These are phyloP conservation scores for Suillus sp. DNA, from an alignment of 768 basidiomycete genomes.

Conservation along the genomic window DNA sequence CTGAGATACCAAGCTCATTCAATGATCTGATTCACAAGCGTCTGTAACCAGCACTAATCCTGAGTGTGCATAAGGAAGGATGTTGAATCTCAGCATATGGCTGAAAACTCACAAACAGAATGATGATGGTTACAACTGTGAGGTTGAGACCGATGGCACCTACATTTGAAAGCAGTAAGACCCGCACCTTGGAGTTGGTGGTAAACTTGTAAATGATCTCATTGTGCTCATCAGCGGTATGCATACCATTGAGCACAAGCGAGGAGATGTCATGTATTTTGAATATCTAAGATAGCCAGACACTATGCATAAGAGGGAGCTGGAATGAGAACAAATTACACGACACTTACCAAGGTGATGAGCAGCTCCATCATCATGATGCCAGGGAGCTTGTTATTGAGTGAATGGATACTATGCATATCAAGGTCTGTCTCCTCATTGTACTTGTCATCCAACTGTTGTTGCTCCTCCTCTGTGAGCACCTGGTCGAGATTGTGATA, in stretches of 20 bases:
- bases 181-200: background rate
- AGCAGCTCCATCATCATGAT: slow-evolving; percentile 1
- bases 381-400: background rate
- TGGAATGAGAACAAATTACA: background rate
- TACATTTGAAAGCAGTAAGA: slow-evolving; percentile 28
- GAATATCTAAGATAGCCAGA: background rate
- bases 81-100: too few relatives aligned
- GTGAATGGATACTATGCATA: too few relatives aligned
- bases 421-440: background rate
- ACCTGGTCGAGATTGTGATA: too few relatives aligned
- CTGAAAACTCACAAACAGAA: slow-evolving; percentile 30
- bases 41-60: too few relatives aligned
- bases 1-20: too few relatives aligned
- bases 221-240: background rate
- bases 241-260: background rate
- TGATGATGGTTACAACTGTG: slow-evolving; percentile 21
- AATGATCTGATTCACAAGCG: too few relatives aligned
- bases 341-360: background rate
- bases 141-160: slow-evolving; percentile 28
- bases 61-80: too few relatives aligned
- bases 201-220: background rate
- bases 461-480: background rate
- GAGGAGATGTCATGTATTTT: background rate
- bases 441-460: background rate
- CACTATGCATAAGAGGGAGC: background rate